phyloP scores from a whole-genome alignment of 352 stramenopile genomes.

The Pythium insidiosum region DNA sequence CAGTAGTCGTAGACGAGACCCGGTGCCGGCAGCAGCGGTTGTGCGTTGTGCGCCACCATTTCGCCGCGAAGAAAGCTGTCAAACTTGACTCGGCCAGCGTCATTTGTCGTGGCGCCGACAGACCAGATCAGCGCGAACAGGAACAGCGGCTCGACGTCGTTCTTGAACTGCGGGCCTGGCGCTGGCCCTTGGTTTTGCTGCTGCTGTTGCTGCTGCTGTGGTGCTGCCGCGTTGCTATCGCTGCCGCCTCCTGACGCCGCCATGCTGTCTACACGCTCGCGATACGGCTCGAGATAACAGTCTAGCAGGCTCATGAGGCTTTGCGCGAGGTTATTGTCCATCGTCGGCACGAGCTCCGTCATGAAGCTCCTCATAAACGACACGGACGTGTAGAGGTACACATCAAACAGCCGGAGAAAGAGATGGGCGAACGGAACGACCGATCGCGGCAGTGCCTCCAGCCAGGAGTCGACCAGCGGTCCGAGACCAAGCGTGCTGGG shows the following conservation, averaged over 20 bases:
- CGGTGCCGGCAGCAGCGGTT: constrained; percentile 37
- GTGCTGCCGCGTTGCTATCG: too few relatives aligned
- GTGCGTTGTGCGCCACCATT: constrained; percentile 64
- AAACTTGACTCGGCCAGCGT: constrained; percentile 76
- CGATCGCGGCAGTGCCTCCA: constrained; percentile 57
- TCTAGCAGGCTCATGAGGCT: constrained; percentile 91
- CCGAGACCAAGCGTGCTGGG: constrained; percentile 86
- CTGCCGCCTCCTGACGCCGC: too few relatives aligned
- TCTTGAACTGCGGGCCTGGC: constrained; percentile 63
- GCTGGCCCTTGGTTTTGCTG: too few relatives aligned
- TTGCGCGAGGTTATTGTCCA: constrained; percentile 91
- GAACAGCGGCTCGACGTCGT: constrained; percentile 83
- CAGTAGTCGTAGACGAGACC: constrained; percentile 89
- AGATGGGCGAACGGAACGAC: constrained; percentile 22
- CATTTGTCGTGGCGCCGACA: constrained; percentile 87
- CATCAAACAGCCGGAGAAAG: constrained; percentile 80
- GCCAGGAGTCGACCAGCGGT: constrained; percentile 87
- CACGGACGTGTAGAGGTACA: constrained; percentile 87
- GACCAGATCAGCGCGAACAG: constrained; percentile 92
- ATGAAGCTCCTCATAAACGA: constrained; percentile 84
- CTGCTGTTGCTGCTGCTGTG: too few relatives aligned
- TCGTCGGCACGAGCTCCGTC: constrained; percentile 86
- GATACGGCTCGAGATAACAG: constrained; percentile 76
- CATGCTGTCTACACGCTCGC: constrained; percentile 36
- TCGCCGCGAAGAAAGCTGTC: constrained; percentile 85